Base-by-base conservation (phyloP, 495 filamentous ascomycete genomes). In the Chaetomium cochliodes region DNA sequence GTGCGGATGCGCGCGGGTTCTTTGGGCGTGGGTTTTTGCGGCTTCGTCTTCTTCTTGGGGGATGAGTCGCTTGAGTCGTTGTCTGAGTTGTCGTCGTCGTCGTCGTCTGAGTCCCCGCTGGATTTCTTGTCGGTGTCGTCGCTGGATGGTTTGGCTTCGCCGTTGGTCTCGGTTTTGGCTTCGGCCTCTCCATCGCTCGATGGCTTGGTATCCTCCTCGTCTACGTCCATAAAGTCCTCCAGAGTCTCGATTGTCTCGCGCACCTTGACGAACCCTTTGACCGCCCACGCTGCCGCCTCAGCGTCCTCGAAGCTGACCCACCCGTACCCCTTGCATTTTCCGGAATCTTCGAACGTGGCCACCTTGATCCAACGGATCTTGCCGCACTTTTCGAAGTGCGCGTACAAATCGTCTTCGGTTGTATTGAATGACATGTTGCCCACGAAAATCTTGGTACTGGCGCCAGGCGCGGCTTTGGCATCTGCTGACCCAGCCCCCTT, bases 301-400 rank as follows among this genome's bases (percentile, higher is more conserved):
- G 91, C 67, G 26, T 92, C 87, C 72, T 87, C 87, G 78, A 98
- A 99, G 46, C 89, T 88, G 54, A 98, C 86, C 90, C 94, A 98
- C 22, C 88, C 93, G 80, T 90, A 99, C 1, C 94, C 94, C 79
- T 97, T 97, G 80, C 96, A 98, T 79, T 98, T 98, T 28, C 94
- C 96, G 46, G 88, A 86, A 71, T 99, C 96, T 74, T 98, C 92
- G 72, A 99, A 99, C 0, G 93, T 96, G 3, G 96, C 96, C 53
- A 96, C 78, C 74, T 93, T 91, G 67, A 92, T 81, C 77, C 89
- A 89, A 41, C 81, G 78, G 61, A 99, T 82, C 54, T 86, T 83
- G 47, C 94, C 94, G 70, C 93, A 97, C 70, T 86, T 88, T 28
- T 77, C 79, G 73, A 96, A 97, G 72, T 96, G 91, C 64, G 87